Base-by-base conservation (phyloP, 2,329 filamentous ascomycete genomes). In the Polychaeton citri region DNA sequence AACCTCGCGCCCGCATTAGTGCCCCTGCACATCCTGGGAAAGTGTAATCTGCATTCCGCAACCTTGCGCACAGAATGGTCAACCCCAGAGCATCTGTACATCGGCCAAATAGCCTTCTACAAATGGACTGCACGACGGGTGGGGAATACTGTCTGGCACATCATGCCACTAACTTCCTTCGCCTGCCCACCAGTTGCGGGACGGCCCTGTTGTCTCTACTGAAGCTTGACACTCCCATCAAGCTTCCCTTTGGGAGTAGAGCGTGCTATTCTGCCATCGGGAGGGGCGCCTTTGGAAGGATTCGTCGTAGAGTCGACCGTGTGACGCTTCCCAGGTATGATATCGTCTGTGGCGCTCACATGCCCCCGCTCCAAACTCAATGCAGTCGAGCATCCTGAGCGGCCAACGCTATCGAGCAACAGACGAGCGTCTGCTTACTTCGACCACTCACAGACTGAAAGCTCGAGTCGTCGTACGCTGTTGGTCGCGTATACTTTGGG, bases 151-250 rank as follows among this genome's bases (percentile, higher is more conserved):
- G n/a, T 28, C 24, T 28, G 24, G 24, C 24, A 28, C 24, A 28
- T 28, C 24, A 28, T 28, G 24, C 24, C 24, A 15, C 24, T 28
- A 28, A n/a, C 24, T 28, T 28, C 24, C 24, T 28, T 28, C 24
- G 24, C 15, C 24, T 28, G 12, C 15, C 15, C 24, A 28, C 12
- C n/a, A n/a, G n/a, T n/a, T n/a, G n/a, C n/a, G n/a, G n/a, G n/a
- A n/a, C n/a, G n/a, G n/a, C n/a, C n/a, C n/a, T n/a, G n/a, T n/a
- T n/a, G n/a, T n/a, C n/a, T n/a, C n/a, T n/a, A n/a, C n/a, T n/a
- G n/a, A n/a, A n/a, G n/a, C n/a, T n/a, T n/a, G n/a, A n/a, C n/a
- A n/a, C n/a, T n/a, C n/a, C n/a, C n/a, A n/a, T n/a, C n/a, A n/a
- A n/a, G n/a, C n/a, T n/a, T n/a, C n/a, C n/a, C n/a, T n/a, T n/a